phyloP scores from a whole-genome alignment of 495 filamentous ascomycete genomes.

The Umbilicaria muhlenbergii region DNA sequence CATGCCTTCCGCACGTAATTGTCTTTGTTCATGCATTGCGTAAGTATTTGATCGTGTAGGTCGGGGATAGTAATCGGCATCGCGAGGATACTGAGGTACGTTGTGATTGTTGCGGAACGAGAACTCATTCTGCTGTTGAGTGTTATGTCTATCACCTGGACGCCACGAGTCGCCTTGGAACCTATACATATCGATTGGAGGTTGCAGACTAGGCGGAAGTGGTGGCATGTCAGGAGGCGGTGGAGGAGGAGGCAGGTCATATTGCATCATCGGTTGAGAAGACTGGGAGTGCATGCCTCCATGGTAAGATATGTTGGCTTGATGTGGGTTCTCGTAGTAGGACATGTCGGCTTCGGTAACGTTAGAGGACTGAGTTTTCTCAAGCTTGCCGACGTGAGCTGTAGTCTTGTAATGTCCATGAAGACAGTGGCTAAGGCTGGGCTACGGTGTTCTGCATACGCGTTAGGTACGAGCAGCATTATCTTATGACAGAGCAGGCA shows the following conservation, averaged over 20 bases:
- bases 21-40: neutral
- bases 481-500: too few relatives aligned
- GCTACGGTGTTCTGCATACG: too few relatives aligned
- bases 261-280: neutral
- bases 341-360: too few relatives aligned
- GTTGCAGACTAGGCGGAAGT: constrained; percentile 4
- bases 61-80: neutral
- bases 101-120: constrained; percentile 21
- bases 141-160: neutral
- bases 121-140: constrained; percentile 18
- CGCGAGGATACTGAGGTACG: constrained; percentile 7
- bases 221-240: constrained; percentile 8
- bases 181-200: neutral
- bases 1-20: neutral
- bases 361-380: too few relatives aligned
- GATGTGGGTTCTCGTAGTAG: too few relatives aligned
- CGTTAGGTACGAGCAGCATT: too few relatives aligned
- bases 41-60: neutral
- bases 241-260: constrained; percentile 6
- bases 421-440: too few relatives aligned
- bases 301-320: too few relatives aligned
- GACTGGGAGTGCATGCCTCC: neutral
- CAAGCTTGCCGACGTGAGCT: too few relatives aligned
- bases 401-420: too few relatives aligned
- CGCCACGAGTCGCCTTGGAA: constrained; percentile 4